phyloP scores from a whole-genome alignment of 2,329 filamentous ascomycete genomes.

The Fusarium sp. region DNA sequence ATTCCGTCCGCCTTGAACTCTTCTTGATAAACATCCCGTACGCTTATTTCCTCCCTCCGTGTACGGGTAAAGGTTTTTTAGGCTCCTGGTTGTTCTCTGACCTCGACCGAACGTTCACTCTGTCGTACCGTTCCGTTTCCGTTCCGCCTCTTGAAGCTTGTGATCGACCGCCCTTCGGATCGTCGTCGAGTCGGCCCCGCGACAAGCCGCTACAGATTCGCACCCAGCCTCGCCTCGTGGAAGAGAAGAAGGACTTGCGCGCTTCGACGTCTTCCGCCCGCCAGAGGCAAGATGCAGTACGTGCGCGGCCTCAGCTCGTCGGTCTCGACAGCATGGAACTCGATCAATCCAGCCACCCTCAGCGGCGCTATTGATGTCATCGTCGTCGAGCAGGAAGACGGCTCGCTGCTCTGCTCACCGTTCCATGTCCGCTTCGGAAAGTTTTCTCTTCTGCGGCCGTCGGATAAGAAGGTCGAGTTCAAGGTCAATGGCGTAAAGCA shows the following conservation, averaged over 20 bases:
- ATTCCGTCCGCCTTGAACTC: conserved; percentile 21
- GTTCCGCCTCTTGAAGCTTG: conserved; percentile 6
- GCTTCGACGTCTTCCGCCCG: conserved; percentile 14
- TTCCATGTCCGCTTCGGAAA: conserved; percentile 99
- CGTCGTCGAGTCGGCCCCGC: conserved; percentile 26
- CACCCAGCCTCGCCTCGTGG: not conserved
- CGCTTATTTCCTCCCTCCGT: conserved; percentile 7
- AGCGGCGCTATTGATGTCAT: conserved; percentile 99
- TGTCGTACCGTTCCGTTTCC: not conserved
- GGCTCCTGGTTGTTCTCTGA: conserved; percentile 4
- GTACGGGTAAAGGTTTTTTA: conserved; percentile 22
- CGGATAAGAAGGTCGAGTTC: conserved; percentile 99
- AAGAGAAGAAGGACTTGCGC: not conserved
- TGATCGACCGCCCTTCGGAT: conserved; percentile 19
- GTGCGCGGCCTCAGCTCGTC: conserved; percentile 94
- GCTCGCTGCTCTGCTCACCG: conserved; percentile 87
- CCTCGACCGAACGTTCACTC: conserved; percentile 3
- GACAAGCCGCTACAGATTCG: conserved; percentile 25
- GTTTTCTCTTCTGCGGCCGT: conserved; percentile 93
- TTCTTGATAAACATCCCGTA: conserved; percentile 3
- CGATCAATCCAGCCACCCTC: conserved; percentile 96
- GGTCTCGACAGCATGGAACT: conserved; percentile 99
- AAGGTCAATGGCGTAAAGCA: conserved; percentile 92
- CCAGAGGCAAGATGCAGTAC: conserved; percentile 82
- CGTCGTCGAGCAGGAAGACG: conserved; percentile 96